Percentiles rank a stretch among this genome's conserved stretches.
Evolutionary conservation across 306 rosid genomes (phyloP).

Genomic region (Begonia fuchsioides): DNA sequence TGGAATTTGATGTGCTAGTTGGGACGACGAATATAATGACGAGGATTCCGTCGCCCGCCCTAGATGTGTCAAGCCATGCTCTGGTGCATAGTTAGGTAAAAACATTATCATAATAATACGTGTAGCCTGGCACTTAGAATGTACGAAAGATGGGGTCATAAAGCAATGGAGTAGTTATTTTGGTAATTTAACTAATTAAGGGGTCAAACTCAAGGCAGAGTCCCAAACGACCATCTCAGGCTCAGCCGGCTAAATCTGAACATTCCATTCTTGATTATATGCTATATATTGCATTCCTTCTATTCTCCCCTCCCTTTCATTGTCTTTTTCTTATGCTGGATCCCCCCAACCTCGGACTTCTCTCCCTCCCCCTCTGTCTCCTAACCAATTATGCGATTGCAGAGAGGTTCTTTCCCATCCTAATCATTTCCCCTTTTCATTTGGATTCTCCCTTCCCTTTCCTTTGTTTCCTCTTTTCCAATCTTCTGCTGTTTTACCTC

Average conservation of each 20-base stretch:
- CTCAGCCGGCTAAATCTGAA: neutral
- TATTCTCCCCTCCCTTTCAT: neutral
- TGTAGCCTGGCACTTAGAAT: neutral
- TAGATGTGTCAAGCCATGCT: no score
- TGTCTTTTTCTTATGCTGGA: slow-evolving; percentile 16
- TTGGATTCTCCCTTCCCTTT: neutral
- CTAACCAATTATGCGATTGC: neutral
- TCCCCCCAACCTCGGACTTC: slow-evolving; percentile 54
- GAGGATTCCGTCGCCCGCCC: no score
- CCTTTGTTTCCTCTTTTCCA: neutral
- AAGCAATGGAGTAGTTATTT: neutral
- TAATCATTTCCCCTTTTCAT: neutral
- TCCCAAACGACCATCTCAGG: neutral
- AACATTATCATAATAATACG: no score
- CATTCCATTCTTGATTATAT: neutral
- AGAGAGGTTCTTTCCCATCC: no score
- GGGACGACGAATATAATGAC: no score
- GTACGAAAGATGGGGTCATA: neutral
- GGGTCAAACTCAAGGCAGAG: neutral
- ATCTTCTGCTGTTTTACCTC: neutral
- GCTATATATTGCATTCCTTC: neutral
- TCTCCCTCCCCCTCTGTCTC: slow-evolving; percentile 2
- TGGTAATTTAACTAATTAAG: neutral
- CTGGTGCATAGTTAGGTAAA: no score
- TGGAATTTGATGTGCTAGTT: neutral